These are phyloP conservation scores for Chaetoscypha palmicola DNA, from an alignment of 2,329 filamentous ascomycete species.

Conservation along the genomic window DNA sequence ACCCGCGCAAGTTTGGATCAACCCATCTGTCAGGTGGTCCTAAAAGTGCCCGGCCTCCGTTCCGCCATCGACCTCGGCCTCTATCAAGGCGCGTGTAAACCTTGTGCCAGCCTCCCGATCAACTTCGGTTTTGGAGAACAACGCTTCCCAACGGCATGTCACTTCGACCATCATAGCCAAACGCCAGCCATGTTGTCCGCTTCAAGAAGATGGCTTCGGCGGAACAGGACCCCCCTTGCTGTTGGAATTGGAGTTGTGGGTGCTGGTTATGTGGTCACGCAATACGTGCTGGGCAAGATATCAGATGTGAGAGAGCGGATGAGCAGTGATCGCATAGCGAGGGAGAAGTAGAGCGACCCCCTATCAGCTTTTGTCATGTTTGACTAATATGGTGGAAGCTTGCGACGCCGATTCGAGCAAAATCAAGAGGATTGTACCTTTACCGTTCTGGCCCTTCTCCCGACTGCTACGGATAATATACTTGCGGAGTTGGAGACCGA, in stretches of 20 bases:
- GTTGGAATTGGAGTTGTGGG: constrained; percentile 83
- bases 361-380: background rate
- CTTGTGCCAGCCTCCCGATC: constrained; percentile 5
- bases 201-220: constrained; percentile 83
- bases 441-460: constrained; percentile 90
- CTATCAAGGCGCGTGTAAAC: background rate
- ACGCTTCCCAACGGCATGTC: too few species aligned
- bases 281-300: constrained; percentile 88
- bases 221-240: constrained; percentile 84
- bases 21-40: background rate
- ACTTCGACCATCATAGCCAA: constrained; percentile 2
- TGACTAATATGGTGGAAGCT: constrained; percentile 42
- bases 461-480: constrained; percentile 84
- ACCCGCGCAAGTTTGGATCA: background rate
- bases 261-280: constrained; percentile 82
- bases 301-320: constrained; percentile 92
- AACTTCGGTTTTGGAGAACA: too few species aligned
- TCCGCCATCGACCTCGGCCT: constrained; percentile 2
- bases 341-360: constrained; percentile 72
- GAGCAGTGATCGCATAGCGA: constrained; percentile 90
- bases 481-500: constrained; percentile 85
- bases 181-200: constrained; percentile 52
- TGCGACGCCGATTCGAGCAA: constrained; percentile 93
- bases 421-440: constrained; percentile 99
- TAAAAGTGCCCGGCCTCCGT: background rate